Evolutionary conservation across 768 basidiomycete genomes (phyloP), one percentile per base, ranked within the genome.

Genomic region (Mycena polygramma): DNA sequence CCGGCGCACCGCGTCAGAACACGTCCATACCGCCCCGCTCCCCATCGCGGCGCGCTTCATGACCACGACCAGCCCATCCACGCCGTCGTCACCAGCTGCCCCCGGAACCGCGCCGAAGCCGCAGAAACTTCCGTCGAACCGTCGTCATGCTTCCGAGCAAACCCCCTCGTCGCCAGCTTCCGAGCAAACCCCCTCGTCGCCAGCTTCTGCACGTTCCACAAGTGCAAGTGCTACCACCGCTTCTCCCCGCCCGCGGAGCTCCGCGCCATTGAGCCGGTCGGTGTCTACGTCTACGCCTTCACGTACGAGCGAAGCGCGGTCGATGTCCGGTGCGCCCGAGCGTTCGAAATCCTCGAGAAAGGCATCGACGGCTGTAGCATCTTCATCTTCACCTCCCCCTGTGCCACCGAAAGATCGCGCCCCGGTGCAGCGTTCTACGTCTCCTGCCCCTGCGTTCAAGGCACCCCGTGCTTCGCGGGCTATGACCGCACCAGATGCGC

Each of bases 1-100:
- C 5, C 68, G 63, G 8, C 69, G 63, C 43, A 9, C 63, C 4
- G 69, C 57, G 49, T 70, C 69, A 13, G 63, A 70, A 22, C 63
- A 64, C 52, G 51, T 65, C 43, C 49, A 36, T 41, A 35, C 53
- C 15, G 15, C 54, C 17, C 55, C 20, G n/a, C 55, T 57, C 35
- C 68, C 53, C 41, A 69, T 41, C 22, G 35, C 55, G 30, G 35
- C 37, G 41, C 61, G 62, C 30, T 35, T 49, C 17, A 39, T 57
- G 36, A n/a, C n/a, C n/a, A n/a, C n/a, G n/a, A n/a, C n/a, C n/a
- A n/a, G n/a, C n/a, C n/a, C n/a, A n/a, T n/a, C n/a, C n/a, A 30
- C 26, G 43, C 46, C 15, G 13, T 36, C 54, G 54, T 37, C 48
- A 49, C 41, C 36, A 20, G 20, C 41, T 13, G 17, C 41, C 53